Base-by-base conservation (phyloP, 139 green algal genomes). In the Volvox reticuliferus region DNA sequence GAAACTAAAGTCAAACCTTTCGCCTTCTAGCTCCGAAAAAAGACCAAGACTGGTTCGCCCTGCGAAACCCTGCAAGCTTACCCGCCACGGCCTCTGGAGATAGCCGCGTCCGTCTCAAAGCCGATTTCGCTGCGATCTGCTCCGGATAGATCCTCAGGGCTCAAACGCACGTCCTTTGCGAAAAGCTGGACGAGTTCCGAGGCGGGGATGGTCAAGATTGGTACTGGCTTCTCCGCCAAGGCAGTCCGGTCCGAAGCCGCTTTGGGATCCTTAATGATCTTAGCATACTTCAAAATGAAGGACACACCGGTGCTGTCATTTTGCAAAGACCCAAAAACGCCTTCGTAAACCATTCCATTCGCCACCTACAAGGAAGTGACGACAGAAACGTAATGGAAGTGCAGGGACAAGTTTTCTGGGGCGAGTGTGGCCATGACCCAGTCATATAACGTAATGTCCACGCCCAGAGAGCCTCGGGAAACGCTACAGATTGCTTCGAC, bases 81-180 rank as follows among this genome's bases (percentile, higher is more conserved):
- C 92, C 94, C 94, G 81, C 95, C 96, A 21, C 94, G 91, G 0
- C 95, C 94, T 17, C 94, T 86, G 0, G 93, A 95, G n/a, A 98
- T 98, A 80, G 94, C 95, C 68, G 96, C 93, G 68, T 98, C 96
- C 30, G 96, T 98, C 89, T 96, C 95, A 88, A 98, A 97, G 19
- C 91, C 96, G 24, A 93, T 82, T 24, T 93, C 91, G 14, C 62
- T 90, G 87, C 85, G 88, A 5, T 93, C 94, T 85, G 73, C 35
- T 0, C 91, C 32, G 0, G 94, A 93, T n/a, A 98, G 79, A 80
- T 97, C 95, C 24, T 94, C 89, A 5, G 92, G 91, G 12, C 79
- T 93, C 76, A 98, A 93, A 17, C 93, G 93, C 68, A 98, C 94
- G 85, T 98, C 96, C 35, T 92, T 94, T 63, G 97, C 96, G 0